Base-by-base conservation (phyloP, 2,329 filamentous ascomycete genomes). In the Fusarium sp. region DNA sequence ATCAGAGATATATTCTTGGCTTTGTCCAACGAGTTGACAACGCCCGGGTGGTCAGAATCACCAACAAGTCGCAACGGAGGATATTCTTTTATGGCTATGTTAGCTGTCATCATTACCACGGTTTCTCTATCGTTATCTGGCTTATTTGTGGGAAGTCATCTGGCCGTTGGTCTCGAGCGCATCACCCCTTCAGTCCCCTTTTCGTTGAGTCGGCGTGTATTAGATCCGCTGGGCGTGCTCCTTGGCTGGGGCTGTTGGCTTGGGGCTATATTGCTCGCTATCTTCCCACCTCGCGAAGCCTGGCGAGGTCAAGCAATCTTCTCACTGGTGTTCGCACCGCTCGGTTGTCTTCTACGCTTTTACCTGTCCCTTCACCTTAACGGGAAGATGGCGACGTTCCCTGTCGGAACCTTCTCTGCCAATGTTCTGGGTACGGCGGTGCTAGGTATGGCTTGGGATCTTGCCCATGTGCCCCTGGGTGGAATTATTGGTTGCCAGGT, bases 251-350 rank as follows among this genome's bases (percentile, higher is more conserved):
- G 90, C 4, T 88, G 86, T 75, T 98, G 94, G 95, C 79, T 95
- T 16, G 94, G 90, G 2, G 91, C 93, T 2, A 79, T 96, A 4
- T 77, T 96, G 25, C 83, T 98, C 60, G 85, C 88, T 40, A 87
- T 92, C 51, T 88, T 91, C 70, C 92, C 94, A 0, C 93, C 93
- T 0, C 85, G 91, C 69, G 85, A 92, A 42, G 81, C 81, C 20
- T 97, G 94, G 94, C 92, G 94, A 41, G 91, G 92, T 3, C 82
- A 90, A 48, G 91, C 88, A 0, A 82, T 93, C 1, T 95, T 97
- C 73, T 87, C 94, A 0, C 83, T 96, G 27, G 89, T 94, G 4
- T 96, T 98, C 74, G 92, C 94, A 2, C 95, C 95, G 0, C 71
- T 93, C 0, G 95, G 95, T 0, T 94, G 92, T 71, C 80, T 97